phyloP scores from a whole-genome alignment of 768 basidiomycete genomes.

The Scleroderma bovista region DNA sequence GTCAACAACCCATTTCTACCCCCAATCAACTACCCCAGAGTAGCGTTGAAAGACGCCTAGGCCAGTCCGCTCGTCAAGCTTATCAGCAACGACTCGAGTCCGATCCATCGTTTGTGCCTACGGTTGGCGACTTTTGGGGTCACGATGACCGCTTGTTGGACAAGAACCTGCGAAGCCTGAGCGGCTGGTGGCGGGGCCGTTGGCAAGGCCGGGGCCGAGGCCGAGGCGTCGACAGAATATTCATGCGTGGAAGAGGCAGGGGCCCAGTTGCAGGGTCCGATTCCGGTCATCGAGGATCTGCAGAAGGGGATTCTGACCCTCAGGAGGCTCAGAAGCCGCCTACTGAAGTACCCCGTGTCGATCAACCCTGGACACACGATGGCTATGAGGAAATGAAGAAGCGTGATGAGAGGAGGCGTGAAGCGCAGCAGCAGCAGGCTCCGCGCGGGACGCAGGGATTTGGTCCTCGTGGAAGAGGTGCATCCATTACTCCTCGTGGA shows the following conservation, averaged over 20 bases:
- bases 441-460: slow-evolving; percentile 29
- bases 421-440: slow-evolving; percentile 27
- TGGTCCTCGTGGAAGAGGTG: slow-evolving; percentile 42
- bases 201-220: slow-evolving; percentile 70
- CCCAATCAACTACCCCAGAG: slow-evolving; percentile 29
- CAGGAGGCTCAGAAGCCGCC: slow-evolving; percentile 15
- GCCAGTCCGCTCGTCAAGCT: slow-evolving; percentile 72
- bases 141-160: slow-evolving; percentile 89
- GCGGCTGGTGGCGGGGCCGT: slow-evolving; percentile 82
- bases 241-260: slow-evolving; percentile 54
- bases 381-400: slow-evolving; percentile 85
- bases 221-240: slow-evolving; percentile 39
- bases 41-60: slow-evolving; percentile 32
- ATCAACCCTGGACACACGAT: slow-evolving; percentile 77
- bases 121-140: slow-evolving; percentile 90
- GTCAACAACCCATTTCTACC: slow-evolving; percentile 35
- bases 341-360: slow-evolving; percentile 49
- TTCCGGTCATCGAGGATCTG: slow-evolving; percentile 6
- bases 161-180: slow-evolving; percentile 75
- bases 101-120: slow-evolving; percentile 87
- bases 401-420: slow-evolving; percentile 53
- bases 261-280: slow-evolving; percentile 29
- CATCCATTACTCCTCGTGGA: slow-evolving; percentile 35
- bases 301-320: slow-evolving; percentile 13
- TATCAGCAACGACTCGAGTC: slow-evolving; percentile 77